Evolutionary conservation across 257 asterid species (phyloP), one percentile per base, ranked within the genome.

Genomic region (Schizonepeta tenuifolia): DNA sequence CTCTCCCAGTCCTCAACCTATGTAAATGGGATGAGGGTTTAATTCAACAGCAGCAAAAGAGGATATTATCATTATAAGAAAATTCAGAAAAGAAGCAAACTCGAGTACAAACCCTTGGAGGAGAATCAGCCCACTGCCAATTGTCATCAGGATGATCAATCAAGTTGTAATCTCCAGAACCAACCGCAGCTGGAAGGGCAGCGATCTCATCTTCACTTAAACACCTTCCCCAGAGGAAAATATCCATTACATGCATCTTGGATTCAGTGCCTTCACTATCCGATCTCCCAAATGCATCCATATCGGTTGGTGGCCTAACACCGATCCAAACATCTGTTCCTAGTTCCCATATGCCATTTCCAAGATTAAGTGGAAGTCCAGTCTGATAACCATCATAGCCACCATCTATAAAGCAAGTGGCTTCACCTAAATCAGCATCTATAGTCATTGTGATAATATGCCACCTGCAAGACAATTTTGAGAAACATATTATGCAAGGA

Each of bases 1-100:
- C 99, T 95, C 81, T 95, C 99, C 99, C 99, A 95, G 79, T 90
- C 99, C 82, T 95, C 99, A 66, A 90, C 96, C 99, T 94, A 78
- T 36, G 60, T 40, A 72, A 56, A 62, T 22, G 24, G 31, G 47
- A 71, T 49, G 58, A 58, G 24, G 67, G 62, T 60, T 18, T 20
- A 20, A 20, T 46, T 62, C 69, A 74, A 65, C 56, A 71, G 26
- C 15, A 55, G 13, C 13, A 58, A 17, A 55, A 59, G 10, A 58
- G 18, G 22, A 56, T 31, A 53, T 11, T 14, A 72, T n/a, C 31
- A 14, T n/a, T 17, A 9, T 11, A n/a, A 26, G 67, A 67, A 46
- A 56, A 47, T 11, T 13, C 50, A 69, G 10, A n/a, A 22, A 40
- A 80, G 21, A 72, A 71, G 68, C 3, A 69, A 73, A 65, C 8